These are phyloP conservation scores for Podospora bellae-mahoneyi DNA, from an alignment of 495 filamentous ascomycete species.

Conservation along the genomic window DNA sequence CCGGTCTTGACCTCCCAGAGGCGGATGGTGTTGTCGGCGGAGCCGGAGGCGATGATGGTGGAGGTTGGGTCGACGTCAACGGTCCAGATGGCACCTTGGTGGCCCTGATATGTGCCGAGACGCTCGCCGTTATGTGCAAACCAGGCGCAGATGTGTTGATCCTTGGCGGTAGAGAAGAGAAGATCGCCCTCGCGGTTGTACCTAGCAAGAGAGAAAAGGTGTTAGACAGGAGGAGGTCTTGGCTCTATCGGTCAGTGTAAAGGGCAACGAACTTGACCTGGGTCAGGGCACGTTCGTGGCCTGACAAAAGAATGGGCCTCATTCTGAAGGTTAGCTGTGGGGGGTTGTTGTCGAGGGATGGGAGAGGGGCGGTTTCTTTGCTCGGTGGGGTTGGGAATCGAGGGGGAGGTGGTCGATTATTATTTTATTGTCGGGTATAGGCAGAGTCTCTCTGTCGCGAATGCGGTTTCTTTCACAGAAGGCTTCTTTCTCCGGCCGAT, in stretches of 20 bases:
- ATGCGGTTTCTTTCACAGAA: constrained; percentile 16
- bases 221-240: constrained; percentile 19
- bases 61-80: constrained; percentile 95
- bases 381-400: constrained; percentile 4
- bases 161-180: constrained; percentile 94
- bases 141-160: constrained; percentile 95
- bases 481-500: constrained; percentile 11
- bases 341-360: neutral
- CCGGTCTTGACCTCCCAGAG: constrained; percentile 96
- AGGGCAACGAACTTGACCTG: constrained; percentile 77
- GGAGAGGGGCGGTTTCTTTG: neutral
- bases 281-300: constrained; percentile 97
- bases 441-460: constrained; percentile 12
- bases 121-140: constrained; percentile 92
- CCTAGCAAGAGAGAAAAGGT: constrained; percentile 38
- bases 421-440: constrained; percentile 9
- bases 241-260: neutral
- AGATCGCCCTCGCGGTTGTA: constrained; percentile 97
- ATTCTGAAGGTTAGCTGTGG: constrained; percentile 50
- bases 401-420: neutral
- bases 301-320: constrained; percentile 92
- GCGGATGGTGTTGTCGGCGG: constrained; percentile 95
- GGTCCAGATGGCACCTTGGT: constrained; percentile 97
- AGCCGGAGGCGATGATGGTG: constrained; percentile 87
- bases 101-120: constrained; percentile 91